Evolutionary conservation across 2,329 filamentous ascomycete genomes (phyloP), one percentile per base, ranked within the genome.

Genomic region (Akanthomyces dipterigenus): DNA sequence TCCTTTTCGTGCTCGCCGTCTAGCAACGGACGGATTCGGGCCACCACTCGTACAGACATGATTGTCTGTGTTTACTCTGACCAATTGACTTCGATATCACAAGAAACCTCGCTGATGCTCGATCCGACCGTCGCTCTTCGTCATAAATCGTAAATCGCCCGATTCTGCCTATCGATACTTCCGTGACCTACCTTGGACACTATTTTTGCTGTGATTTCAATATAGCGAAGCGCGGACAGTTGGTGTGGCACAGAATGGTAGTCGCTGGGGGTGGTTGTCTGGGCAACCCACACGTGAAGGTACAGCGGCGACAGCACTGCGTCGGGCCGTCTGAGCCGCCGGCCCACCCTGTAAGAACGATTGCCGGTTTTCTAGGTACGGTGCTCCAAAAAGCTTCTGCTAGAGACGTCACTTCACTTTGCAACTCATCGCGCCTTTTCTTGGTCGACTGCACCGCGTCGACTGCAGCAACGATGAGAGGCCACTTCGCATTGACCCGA

Each of bases 1-100:
- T 98, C 93, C 75, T 89, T 89, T 71, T 95, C 90, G 62, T 88
- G 80, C 79, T 98, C 95, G 65, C 88, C 87, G 68, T 90, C 88
- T 65, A 97, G 85, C 65, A 97, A 83, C 57, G 93, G 93, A 68
- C 93, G 88, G 69, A 99, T 90, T 67, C 95, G 86, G 63, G 93
- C 93, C 65, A 98, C 90, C 63, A 98, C 93, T 71, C 91, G 84
- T 67, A 97, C 90, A 64, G 82, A 82, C 85, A 86, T 85, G 65
- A 63, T 68, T 62, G 61, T 64, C 3, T 60, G 20, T 22, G 40
- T 31, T 34, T 55, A 38, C 24, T 38, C 51, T 43, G 42, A 40
- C 24, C 51, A 61, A 63, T 59, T 59, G 62, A 65, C 55, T 62
- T 51, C 65, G 54, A 20, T 28, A 43, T 38, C n/a, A 36, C 5